phyloP scores from a whole-genome alignment of 2,329 filamentous ascomycete species.

The Teratosphaeria viscida region DNA sequence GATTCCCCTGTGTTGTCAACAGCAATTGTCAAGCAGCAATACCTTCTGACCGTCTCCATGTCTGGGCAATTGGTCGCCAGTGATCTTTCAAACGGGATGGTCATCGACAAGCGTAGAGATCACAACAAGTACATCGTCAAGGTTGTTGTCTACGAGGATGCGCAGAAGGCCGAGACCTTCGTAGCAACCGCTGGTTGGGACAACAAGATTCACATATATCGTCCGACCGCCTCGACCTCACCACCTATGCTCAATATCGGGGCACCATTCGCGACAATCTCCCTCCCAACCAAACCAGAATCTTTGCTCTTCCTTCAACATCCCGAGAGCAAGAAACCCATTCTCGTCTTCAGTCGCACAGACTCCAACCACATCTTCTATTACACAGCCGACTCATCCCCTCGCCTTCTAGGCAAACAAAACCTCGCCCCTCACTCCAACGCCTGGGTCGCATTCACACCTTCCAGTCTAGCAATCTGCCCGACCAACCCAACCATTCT shows the following conservation, averaged over 20 bases:
- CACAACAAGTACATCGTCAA: slow-evolving; percentile 51
- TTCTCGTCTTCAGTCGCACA: slow-evolving; percentile 45
- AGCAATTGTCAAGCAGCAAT: slow-evolving; percentile 31
- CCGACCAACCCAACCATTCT: slow-evolving; percentile 45
- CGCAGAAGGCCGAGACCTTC: slow-evolving; percentile 17
- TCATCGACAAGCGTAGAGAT: slow-evolving; percentile 42
- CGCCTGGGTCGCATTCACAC: slow-evolving; percentile 54
- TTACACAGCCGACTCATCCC: slow-evolving; percentile 32
- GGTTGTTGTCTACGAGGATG: slow-evolving; percentile 28
- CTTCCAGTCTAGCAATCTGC: slow-evolving; percentile 45
- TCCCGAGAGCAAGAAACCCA: slow-evolving; percentile 35
- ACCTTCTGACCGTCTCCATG: slow-evolving; percentile 47
- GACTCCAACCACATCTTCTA: slow-evolving; percentile 52
- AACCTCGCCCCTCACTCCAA: slow-evolving; percentile 53
- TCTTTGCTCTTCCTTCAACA: slow-evolving; percentile 44
- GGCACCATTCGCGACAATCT: slow-evolving; percentile 33
- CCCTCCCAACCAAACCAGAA: slow-evolving; percentile 46
- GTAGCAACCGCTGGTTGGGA: slow-evolving; percentile 54
- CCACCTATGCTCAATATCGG: slow-evolving; percentile 16
- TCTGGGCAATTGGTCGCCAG: slow-evolving; percentile 46
- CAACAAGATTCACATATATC: slow-evolving; percentile 45
- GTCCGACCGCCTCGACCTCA: slow-evolving; percentile 12
- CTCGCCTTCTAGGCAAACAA: slow-evolving; percentile 43
- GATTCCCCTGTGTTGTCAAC: slow-evolving; percentile 47
- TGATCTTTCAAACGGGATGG: slow-evolving; percentile 26